Evolutionary conservation across 2,329 filamentous ascomycete genomes (phyloP).

Genomic region (Xylariaceae sp.): DNA sequence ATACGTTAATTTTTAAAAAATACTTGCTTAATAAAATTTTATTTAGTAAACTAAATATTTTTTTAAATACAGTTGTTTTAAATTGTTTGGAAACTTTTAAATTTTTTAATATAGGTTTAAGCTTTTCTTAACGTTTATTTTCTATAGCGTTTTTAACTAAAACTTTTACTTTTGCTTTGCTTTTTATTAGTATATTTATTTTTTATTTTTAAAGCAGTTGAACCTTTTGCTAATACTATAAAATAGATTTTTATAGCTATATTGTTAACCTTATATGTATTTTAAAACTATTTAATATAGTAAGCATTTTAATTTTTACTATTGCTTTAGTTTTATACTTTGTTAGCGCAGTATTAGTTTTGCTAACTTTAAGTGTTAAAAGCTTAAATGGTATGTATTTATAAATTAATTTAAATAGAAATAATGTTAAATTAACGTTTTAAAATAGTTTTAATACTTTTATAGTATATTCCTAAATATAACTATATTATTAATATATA

Average conservation of each 20-base stretch:
- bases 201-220: not conserved
- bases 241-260: constrained; percentile 2
- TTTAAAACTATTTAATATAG: not conserved
- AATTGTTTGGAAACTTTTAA: not conserved
- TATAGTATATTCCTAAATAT: not conserved
- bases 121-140: not conserved
- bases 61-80: not conserved
- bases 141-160: not conserved
- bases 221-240: constrained; percentile 2
- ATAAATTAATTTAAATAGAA: not conserved
- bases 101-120: not conserved
- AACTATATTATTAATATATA: not conserved
- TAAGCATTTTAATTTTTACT: constrained; percentile 1
- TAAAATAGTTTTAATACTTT: not conserved
- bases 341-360: not conserved
- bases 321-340: not conserved
- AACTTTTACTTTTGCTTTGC: not conserved
- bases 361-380: not conserved
- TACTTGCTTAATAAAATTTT: not conserved
- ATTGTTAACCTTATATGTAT: constrained; percentile 1
- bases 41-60: not conserved
- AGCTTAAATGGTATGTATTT: not conserved
- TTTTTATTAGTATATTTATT: not conserved
- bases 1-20: not conserved
- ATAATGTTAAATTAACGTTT: not conserved